Base-by-base conservation (phyloP, 345 rosid species). In the Rhodamnia rubescens region DNA sequence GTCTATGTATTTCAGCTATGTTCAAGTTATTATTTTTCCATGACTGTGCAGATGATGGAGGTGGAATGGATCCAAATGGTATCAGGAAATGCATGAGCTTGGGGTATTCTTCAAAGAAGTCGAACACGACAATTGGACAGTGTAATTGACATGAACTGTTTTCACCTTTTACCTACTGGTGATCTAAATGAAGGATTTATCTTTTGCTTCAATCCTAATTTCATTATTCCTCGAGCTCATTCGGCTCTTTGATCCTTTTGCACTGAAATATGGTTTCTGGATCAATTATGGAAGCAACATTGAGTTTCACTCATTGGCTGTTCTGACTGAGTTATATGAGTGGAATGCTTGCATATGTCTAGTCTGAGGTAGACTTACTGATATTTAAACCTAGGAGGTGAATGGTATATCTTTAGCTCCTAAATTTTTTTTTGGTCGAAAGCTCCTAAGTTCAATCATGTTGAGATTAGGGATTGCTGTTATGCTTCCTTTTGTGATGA, bases 21-120 rank as follows among this genome's bases (percentile, higher is more conserved):
- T 64, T 64, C 44, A 32, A 29, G 78, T 64, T 64, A 64, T 64
- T 21, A 64, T 32, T 64, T 32, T 64, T 44, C 44, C 12, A 22
- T 55, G 83, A 85, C 52, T 85, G 74, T 89, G 84, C 90, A 97
- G 99, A 97, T 92, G 98, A 97, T 90, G 99, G 98, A 18, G 95
- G 96, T 86, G 99, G 99, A 87, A 97, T 97, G 99, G 92, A 92
- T 91, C 98, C 99, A 27, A 91, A 91, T 80, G 88, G 92, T 84
- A 87, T 97, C 10, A 89, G 99, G 88, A 97, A 95, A 89, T 97
- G 98, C 88, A 93, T 97, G 98, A 97, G 98, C 92, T 93, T 97
- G 94, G 98, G 98, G 32, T 97, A 95, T 89, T 97, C 99, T n/a
- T 91, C 97, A 53, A 97, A 97, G 93, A 95, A 95, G 88, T 89